Evolutionary conservation across 2,329 filamentous ascomycete species (phyloP), one percentile per base, ranked within the genome.

Genomic region (Aureobasidium namibiae): DNA sequence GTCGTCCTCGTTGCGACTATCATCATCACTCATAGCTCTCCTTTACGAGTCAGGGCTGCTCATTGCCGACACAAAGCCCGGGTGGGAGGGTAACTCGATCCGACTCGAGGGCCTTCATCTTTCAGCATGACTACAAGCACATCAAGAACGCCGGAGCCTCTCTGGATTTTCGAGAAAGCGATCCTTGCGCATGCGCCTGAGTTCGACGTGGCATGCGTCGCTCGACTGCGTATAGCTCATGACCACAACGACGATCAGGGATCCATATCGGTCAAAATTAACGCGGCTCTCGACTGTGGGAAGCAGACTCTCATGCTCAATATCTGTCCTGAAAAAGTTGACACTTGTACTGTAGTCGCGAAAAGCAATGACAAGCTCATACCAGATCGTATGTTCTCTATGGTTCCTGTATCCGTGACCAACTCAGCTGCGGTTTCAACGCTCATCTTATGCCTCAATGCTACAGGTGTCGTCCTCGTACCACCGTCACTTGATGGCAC

Each of bases 1-100:
- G 14, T 41, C 38, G 42, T 23, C 44, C 26, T 49, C 8, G 31
- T 41, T 13, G 26, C 29, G 3, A 23, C 13, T n/a, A 7, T 6
- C 3, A 1, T n/a, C 6, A 46, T 46, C 29, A 34, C 46, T 36
- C 16, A 16, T 38, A 50, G 23, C 3, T 41, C 16, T 48, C 14
- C 2, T 11, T 1, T 50, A 29, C 45, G 56, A 59, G 56, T 42
- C 56, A 59, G 56, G 45, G 56, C 56, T 59, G 56, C 56, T 59
- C 45, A 26, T 34, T 24, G 18, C 50, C 45, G 34, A 18, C 45
- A 41, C 24, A 50, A 59, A 59, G 56, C 56, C 45, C 36, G 56
- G 56, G 56, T 50, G 56, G 56, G 56, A 59, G 56, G 56, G 56
- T 44, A 31, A 45, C 36, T 59, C 56, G 56, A 42, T 49, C n/a